A percentile compares a stretch with the other conserved stretches of the same genome.
phyloP scores from a whole-genome alignment of 169 alveolate genomes.

The Plasmodium gonderi region DNA sequence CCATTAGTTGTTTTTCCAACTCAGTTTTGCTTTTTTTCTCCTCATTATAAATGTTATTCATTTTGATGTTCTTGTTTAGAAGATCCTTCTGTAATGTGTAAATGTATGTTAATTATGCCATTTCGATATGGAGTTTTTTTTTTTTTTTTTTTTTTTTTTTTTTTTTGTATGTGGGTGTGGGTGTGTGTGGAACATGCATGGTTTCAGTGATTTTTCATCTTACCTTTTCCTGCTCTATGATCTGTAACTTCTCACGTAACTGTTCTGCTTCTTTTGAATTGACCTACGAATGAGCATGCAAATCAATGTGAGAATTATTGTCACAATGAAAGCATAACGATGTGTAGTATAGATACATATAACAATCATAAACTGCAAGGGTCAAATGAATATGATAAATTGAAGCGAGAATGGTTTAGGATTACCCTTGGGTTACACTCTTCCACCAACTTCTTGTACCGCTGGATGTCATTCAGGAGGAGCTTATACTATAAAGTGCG shows the following conservation, averaged over 20 bases:
- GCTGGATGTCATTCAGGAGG: conserved; percentile 20
- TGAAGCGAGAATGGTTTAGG: background rate
- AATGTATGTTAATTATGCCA: background rate
- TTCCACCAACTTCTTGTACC: conserved; percentile 32
- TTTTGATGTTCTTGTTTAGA: conserved; percentile 6
- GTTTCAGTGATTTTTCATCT: too few relatives aligned
- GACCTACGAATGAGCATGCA: background rate
- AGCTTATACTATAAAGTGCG: conserved; percentile 13
- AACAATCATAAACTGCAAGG: too few relatives aligned
- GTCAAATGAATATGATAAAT: background rate
- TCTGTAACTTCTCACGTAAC: background rate
- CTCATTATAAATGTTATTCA: conserved; percentile 2
- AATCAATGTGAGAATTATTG: too few relatives aligned
- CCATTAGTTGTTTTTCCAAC: conserved; percentile 16
- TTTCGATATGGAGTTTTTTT: background rate
- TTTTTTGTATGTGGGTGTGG: too few relatives aligned
- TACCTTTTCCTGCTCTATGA: conserved; percentile 21
- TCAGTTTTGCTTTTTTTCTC: conserved; percentile 33
- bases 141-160: too few relatives aligned
- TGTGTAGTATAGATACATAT: too few relatives aligned
- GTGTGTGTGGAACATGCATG: too few relatives aligned
- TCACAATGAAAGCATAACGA: background rate
- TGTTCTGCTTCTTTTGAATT: conserved; percentile 13
- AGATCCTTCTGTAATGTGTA: conserved; percentile 1
- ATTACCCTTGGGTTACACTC: conserved; percentile 41